phyloP scores from a whole-genome alignment of 345 rosid genomes.

The Aethionema arabicum region DNA sequence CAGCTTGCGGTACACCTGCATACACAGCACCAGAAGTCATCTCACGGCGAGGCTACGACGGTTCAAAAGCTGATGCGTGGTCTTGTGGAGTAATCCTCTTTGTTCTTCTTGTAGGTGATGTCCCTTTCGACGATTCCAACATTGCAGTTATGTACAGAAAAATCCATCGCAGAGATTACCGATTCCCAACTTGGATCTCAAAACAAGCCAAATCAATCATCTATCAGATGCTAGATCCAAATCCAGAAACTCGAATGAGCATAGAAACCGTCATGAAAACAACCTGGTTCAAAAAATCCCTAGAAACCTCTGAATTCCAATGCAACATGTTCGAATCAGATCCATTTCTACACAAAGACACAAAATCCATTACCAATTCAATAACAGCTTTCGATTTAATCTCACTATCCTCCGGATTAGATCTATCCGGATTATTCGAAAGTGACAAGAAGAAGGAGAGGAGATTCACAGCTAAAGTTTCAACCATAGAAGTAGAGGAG shows the following conservation, averaged over 20 bases:
- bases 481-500: constrained; percentile 52
- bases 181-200: constrained; percentile 61
- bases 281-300: constrained; percentile 60
- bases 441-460: constrained; percentile 44
- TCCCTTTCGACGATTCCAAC: constrained; percentile 75
- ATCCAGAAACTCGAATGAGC: constrained; percentile 73
- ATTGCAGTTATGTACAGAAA: constrained; percentile 65
- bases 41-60: constrained; percentile 60
- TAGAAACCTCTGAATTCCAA: constrained; percentile 28
- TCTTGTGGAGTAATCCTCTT: constrained; percentile 86
- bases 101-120: constrained; percentile 52
- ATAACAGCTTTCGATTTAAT: constrained; percentile 79
- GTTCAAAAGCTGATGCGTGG: constrained; percentile 86
- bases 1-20: constrained; percentile 89
- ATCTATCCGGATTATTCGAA: constrained; percentile 79
- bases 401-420: constrained; percentile 67
- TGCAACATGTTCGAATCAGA: constrained; percentile 29
- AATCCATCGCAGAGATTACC: constrained; percentile 62
- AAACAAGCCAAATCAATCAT: constrained; percentile 58
- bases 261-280: constrained; percentile 53
- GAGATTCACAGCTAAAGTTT: constrained; percentile 62
- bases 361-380: constrained; percentile 23
- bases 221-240: constrained; percentile 76
- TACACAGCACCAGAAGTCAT: constrained; percentile 84
- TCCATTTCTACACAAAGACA: constrained; percentile 1